Evolutionary conservation across 2,329 filamentous ascomycete species (phyloP).

Genomic region (Davidsoniella neocaledoniae): DNA sequence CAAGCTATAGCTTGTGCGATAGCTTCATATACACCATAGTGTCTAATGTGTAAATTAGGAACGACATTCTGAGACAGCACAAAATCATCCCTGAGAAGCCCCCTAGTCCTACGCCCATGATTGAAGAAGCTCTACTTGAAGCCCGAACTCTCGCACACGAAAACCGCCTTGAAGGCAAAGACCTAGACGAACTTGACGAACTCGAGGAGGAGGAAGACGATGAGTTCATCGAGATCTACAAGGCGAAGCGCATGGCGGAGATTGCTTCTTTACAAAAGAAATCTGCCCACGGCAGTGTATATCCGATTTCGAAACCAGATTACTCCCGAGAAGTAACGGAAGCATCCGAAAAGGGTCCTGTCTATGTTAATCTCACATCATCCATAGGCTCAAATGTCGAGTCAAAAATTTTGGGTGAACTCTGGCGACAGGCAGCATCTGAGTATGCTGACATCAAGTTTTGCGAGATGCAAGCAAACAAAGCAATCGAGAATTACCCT

Average conservation of each 20-base stretch:
- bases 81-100: slow-evolving; percentile 96
- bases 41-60: slow-evolving; percentile 38
- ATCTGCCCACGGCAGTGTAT: slow-evolving; percentile 74
- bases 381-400: slow-evolving; percentile 66
- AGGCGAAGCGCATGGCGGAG: slow-evolving; percentile 75
- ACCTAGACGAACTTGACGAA: slow-evolving; percentile 81
- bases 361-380: slow-evolving; percentile 70
- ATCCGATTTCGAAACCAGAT: slow-evolving; percentile 86
- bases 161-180: slow-evolving; percentile 84
- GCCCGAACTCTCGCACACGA: slow-evolving; percentile 73
- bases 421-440: slow-evolving; percentile 69
- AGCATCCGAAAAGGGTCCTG: slow-evolving; percentile 51
- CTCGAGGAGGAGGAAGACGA: slow-evolving; percentile 95
- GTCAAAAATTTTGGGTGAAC: slow-evolving; percentile 63
- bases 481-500: slow-evolving; percentile 94
- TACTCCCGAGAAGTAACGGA: slow-evolving; percentile 86
- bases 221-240: slow-evolving; percentile 72
- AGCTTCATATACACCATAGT: background rate
- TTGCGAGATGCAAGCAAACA: slow-evolving; percentile 78
- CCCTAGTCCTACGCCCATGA: slow-evolving; percentile 84
- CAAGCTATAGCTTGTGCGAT: background rate
- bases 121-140: slow-evolving; percentile 82
- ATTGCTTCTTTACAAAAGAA: slow-evolving; percentile 58
- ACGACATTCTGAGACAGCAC: slow-evolving; percentile 94
- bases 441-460: slow-evolving; percentile 95